These are phyloP conservation scores for Stygiomarasmius scandens DNA, from an alignment of 1,284 basidiomycete genomes.

Conservation along the genomic window DNA sequence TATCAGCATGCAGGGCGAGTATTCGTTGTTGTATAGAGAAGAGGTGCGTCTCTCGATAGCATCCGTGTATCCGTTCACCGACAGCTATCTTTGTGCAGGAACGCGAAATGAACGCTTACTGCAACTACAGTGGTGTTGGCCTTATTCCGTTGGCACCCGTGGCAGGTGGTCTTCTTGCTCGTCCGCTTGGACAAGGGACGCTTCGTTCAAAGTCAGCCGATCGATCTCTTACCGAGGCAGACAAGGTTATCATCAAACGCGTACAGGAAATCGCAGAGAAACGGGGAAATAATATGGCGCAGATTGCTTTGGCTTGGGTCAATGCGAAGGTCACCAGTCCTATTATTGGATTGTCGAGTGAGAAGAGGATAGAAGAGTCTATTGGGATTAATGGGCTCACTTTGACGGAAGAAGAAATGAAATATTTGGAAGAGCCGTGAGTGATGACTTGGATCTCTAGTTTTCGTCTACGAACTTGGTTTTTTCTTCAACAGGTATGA, in stretches of 20 bases:
- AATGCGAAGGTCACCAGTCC: too few species aligned
- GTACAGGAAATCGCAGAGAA: slow-evolving; percentile 33
- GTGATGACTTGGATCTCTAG: slow-evolving; percentile 3
- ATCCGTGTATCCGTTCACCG: background rate
- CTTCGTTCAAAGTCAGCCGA: slow-evolving; percentile 10
- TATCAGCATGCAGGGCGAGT: slow-evolving; percentile 40
- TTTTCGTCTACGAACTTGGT: background rate
- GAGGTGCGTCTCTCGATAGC: slow-evolving; percentile 28
- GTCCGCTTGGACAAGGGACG: slow-evolving; percentile 14
- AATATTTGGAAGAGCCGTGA: slow-evolving; percentile 20
- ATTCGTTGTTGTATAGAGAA: slow-evolving; percentile 41
- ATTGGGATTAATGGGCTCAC: slow-evolving; percentile 7
- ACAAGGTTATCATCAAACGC: slow-evolving; percentile 28
- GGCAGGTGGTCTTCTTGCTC: slow-evolving; percentile 16
- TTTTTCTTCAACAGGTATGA: background rate
- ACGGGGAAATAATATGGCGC: slow-evolving; percentile 27
- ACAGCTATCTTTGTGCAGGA: slow-evolving; percentile 4
- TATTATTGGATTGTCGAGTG: too few species aligned
- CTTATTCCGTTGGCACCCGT: slow-evolving; percentile 21
- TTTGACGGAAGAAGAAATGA: slow-evolving; percentile 13
- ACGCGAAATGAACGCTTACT: too few species aligned
- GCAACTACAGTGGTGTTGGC: slow-evolving; percentile 32
- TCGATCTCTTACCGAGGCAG: slow-evolving; percentile 15
- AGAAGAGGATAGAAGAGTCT: slow-evolving; percentile 16
- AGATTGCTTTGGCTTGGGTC: slow-evolving; percentile 31